These are phyloP conservation scores for Glomus cerebriforme DNA, from an alignment of 192 early-diverging fungal genomes.

Conservation along the genomic window DNA sequence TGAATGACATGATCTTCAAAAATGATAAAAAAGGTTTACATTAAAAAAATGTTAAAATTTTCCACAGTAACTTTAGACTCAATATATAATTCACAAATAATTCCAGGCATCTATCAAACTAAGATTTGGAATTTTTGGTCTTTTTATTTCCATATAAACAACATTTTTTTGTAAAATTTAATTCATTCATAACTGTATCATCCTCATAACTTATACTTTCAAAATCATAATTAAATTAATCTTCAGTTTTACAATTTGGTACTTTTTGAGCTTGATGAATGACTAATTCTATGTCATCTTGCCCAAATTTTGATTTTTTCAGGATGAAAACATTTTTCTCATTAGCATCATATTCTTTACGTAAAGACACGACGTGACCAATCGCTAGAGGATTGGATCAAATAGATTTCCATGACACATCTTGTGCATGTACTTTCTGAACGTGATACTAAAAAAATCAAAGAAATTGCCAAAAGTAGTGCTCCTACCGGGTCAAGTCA, in stretches of 20 bases:
- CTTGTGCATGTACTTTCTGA: conserved; percentile 58
- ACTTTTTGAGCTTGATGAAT: conserved; percentile 58
- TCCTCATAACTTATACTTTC: conserved; percentile 35
- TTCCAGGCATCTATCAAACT: conserved; percentile 65
- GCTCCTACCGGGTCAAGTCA: too few species aligned
- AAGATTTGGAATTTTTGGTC: conserved; percentile 49
- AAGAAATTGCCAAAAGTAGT: too few species aligned
- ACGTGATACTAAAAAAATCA: conserved; percentile 37
- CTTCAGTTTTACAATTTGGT: conserved; percentile 17
- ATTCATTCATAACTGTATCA: conserved; percentile 48
- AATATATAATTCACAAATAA: conserved; percentile 45
- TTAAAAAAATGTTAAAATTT: background rate
- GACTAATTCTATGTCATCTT: conserved; percentile 43
- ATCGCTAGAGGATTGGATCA: conserved; percentile 27
- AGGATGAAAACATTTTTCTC: conserved; percentile 33
- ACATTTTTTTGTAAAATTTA: conserved; percentile 55
- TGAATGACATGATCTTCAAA: conserved; percentile 35
- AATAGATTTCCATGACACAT: conserved; percentile 56
- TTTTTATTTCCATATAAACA: conserved; percentile 57
- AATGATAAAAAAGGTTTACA: too few species aligned
- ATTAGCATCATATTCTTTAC: conserved; percentile 50
- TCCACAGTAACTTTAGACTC: background rate
- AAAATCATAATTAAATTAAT: conserved; percentile 20
- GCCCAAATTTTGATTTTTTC: conserved; percentile 46
- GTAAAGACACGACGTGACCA: conserved; percentile 53